Evolutionary conservation across 2,329 filamentous ascomycete genomes (phyloP), one percentile per base, ranked within the genome.

Genomic region (Colletotrichum sp.): DNA sequence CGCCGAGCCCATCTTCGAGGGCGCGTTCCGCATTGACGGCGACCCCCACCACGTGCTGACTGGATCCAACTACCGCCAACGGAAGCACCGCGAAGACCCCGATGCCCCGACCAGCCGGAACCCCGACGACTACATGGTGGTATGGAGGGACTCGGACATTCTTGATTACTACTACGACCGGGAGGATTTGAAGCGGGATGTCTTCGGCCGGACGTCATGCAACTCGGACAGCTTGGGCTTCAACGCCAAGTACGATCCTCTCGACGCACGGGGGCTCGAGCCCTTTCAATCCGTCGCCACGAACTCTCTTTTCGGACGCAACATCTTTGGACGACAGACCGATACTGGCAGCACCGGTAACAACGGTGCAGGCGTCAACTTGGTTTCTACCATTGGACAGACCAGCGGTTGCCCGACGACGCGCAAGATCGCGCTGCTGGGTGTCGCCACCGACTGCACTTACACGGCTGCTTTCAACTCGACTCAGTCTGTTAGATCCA

Each of bases 61-160:
- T 32, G 91, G 91, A 77, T 90, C 90, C 32, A 93, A 92, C 77
- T 99, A 97, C 82, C 89, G 91, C 82, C 89, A 91, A 78, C 96
- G 95, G 61, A 93, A 91, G 81, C 91, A 95, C 76, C 83, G 86
- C 26, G 86, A 93, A 60, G 97, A 99, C 82, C 95, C 96, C 3
- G 87, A 90, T 30, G 83, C 95, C 9, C 85, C 90, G 16, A 78
- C 81, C 32, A 82, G 88, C 34, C 84, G 87, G 61, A 88, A 87
- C 24, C 80, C 82, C 6, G 90, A 93, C 36, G 94, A 98, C 76
- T 94, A 91, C 81, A 97, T 99, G 96, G 89, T 98, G 43, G 90
- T 98, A 2, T 98, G 95, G 90, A 92, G 96, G 78, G 96, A 98
- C 82, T 98, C 96, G 32, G 97, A 99, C 83, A 92, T 98, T 81